Conservation (phyloP, 2,329 filamentous ascomycete genomes). For the Colletotrichum sp. region DNA sequence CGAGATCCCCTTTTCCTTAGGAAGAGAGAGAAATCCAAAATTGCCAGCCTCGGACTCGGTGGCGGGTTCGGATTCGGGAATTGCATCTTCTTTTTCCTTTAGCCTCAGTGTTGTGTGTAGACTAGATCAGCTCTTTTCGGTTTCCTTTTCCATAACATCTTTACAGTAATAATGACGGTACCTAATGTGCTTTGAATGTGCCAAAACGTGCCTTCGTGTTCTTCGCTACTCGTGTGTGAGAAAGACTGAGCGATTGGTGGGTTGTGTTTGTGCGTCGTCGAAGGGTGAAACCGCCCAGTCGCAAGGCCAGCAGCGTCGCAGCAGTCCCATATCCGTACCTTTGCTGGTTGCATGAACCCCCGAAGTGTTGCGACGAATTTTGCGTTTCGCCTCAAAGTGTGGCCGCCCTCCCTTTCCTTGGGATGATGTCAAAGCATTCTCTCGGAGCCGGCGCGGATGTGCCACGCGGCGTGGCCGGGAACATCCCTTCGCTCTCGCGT, state of each 20-base stretch:
- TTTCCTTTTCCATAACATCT: background rate
- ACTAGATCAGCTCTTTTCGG: conserved; percentile 10
- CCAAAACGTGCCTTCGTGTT: background rate
- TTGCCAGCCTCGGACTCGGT: background rate
- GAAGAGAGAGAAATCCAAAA: background rate
- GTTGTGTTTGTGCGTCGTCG: background rate
- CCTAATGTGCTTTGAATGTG: background rate
- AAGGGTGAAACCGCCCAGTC: background rate
- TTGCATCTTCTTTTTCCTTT: background rate
- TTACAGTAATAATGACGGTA: conserved; percentile 15
- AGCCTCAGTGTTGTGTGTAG: background rate
- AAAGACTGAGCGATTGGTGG: background rate
- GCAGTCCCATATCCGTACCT: background rate
- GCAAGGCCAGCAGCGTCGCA: background rate
- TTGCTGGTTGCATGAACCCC: background rate
- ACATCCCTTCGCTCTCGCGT: background rate
- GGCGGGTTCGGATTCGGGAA: background rate
- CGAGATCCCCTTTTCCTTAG: background rate
- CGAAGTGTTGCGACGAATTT: conserved; percentile 7
- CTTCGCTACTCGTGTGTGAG: background rate
- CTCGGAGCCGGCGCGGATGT: background rate
- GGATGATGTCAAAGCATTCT: background rate
- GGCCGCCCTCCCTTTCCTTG: background rate
- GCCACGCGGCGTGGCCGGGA: background rate
- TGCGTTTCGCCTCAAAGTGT: conserved; percentile 1